Evolutionary conservation across 2,329 filamentous ascomycete genomes (phyloP).

Genomic region (Cytospora piceicola): DNA sequence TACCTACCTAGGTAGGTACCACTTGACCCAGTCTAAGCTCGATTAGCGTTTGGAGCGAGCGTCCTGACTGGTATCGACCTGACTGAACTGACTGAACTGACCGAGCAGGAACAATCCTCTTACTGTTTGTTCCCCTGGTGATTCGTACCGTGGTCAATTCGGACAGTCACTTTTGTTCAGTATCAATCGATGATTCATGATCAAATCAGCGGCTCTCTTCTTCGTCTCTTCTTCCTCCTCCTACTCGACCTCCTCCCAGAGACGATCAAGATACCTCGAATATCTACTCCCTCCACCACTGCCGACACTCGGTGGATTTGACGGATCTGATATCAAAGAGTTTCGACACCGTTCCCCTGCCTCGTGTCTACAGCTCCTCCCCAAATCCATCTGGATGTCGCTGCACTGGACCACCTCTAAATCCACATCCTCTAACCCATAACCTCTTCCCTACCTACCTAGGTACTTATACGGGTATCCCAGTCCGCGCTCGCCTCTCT

Average conservation of each 20-base stretch:
- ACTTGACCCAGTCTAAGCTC: neutral
- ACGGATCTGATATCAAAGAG: conserved; percentile 19
- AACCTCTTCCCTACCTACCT: conserved; percentile 6
- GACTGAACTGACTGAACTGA: neutral
- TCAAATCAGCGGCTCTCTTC: conserved; percentile 4
- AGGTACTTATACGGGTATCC: conserved; percentile 13
- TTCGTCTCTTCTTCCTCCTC: conserved; percentile 15
- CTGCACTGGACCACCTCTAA: conserved; percentile 18
- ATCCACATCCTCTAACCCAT: conserved; percentile 22
- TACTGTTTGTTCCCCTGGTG: conserved; percentile 7
- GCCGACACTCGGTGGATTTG: conserved; percentile 22
- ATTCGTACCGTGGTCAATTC: conserved; percentile 15
- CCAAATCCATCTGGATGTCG: conserved; percentile 18
- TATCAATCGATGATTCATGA: conserved; percentile 16
- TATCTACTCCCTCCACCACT: conserved; percentile 16
- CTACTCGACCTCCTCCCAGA: conserved; percentile 8
- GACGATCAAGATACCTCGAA: conserved; percentile 11
- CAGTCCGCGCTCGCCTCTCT: conserved; percentile 24
- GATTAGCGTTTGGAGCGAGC: conserved; percentile 7
- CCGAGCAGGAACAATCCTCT: conserved; percentile 20
- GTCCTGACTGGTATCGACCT: conserved; percentile 9
- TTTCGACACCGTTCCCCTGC: neutral
- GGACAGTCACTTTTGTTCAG: conserved; percentile 15
- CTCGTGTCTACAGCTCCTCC: conserved; percentile 16
- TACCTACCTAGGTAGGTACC: too few species aligned